These are phyloP conservation scores for Vicia faba DNA, from an alignment of 306 rosid genomes.

Conservation along the genomic window DNA sequence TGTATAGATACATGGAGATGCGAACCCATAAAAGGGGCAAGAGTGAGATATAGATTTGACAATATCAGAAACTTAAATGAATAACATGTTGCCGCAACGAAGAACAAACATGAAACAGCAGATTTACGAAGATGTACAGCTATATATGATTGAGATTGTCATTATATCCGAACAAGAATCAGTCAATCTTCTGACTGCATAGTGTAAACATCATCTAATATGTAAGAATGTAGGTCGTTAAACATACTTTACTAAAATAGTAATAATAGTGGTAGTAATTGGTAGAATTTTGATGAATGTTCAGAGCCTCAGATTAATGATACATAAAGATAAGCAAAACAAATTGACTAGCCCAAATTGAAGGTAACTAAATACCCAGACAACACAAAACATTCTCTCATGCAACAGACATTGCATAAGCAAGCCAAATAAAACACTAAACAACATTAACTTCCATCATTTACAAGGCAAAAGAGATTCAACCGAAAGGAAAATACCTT, in stretches of 20 bases:
- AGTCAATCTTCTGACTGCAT: slow-evolving; percentile 3
- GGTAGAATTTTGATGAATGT: background rate
- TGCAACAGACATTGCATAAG: background rate
- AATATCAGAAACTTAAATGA: background rate
- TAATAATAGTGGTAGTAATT: background rate
- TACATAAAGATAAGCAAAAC: slow-evolving; percentile 29
- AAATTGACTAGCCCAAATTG: background rate
- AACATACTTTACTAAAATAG: slow-evolving; percentile 13
- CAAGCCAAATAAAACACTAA: background rate
- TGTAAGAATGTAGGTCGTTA: slow-evolving; percentile 3
- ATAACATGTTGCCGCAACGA: slow-evolving; percentile 20
- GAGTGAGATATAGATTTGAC: slow-evolving; percentile 11
- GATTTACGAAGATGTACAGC: slow-evolving; percentile 17
- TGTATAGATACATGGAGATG: background rate
- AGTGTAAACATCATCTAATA: slow-evolving; percentile 2
- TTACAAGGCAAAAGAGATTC: slow-evolving; percentile 6
- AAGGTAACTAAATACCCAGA: background rate
- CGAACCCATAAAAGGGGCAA: slow-evolving; percentile 27
- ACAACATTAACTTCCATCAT: slow-evolving; percentile 7
- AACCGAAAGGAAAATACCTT: slow-evolving; percentile 56
- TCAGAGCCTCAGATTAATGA: background rate
- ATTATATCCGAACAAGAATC: background rate
- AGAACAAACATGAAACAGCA: slow-evolving; percentile 7
- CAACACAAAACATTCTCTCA: background rate
- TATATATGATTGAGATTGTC: slow-evolving; percentile 3